Percentiles rank a stretch among this genome's conserved stretches.
Conservation (phyloP, 768 basidiomycete species). For the Lactarius evosmus region DNA sequence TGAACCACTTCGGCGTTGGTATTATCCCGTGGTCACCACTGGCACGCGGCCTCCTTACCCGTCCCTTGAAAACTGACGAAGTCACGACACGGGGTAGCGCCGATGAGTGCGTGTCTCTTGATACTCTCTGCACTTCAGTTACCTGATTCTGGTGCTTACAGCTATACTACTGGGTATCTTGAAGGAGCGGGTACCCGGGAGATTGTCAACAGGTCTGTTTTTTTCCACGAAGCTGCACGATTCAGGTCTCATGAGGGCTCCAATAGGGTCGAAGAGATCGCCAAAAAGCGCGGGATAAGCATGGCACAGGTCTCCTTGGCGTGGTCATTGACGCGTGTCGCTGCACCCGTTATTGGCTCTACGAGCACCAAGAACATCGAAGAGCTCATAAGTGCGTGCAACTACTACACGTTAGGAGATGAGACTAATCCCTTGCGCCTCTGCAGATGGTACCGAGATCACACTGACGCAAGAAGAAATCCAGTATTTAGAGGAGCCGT, state of each 20-base stretch:
- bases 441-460: slow-evolving; percentile 15
- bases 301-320: no score
- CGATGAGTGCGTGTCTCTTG: slow-evolving; percentile 6
- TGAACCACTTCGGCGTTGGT: no score
- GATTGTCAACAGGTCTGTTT: slow-evolving; percentile 19
- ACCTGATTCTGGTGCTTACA: background rate
- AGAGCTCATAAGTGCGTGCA: slow-evolving; percentile 23
- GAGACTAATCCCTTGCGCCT: background rate
- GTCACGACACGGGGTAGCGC: slow-evolving; percentile 4
- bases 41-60: no score
- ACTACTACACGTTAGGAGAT: background rate
- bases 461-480: no score
- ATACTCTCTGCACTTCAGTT: no score
- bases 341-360: slow-evolving; percentile 20
- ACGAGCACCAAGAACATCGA: slow-evolving; percentile 20
- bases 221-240: background rate
- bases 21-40: no score
- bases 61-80: no score
- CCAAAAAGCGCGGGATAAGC: no score
- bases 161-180: background rate
- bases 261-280: no score
- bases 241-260: background rate
- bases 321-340: no score
- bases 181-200: no score
- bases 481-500: no score